Base-by-base conservation (phyloP, 163 green algal species). In the Scenedesmus sp. region DNA sequence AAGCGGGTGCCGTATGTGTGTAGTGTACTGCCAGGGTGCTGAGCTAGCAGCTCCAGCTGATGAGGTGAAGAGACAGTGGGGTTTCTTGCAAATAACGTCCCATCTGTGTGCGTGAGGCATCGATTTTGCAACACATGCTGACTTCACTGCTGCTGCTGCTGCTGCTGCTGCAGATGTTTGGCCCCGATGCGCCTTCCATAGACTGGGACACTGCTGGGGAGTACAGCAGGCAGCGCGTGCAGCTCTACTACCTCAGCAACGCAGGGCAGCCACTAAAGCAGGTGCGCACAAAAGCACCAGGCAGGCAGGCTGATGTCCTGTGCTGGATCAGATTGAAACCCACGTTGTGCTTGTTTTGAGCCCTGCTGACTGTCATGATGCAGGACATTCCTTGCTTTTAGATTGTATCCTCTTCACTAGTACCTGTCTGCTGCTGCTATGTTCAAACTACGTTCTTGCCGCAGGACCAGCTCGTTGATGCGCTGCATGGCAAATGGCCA, bases 191-290 rank as follows among this genome's bases (percentile, higher is more conserved):
- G 15, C 96, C 97, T 0, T 96, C 97, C 1, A 92, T 99, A 56
- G 87, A 94, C 26, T 99, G 97, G 97, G 98, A 99, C 92, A 89
- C 85, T 4, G 84, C 94, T 0, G 79, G 93, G 3, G 90, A 95
- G 52, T 99, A 99, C 92, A 95, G 67, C 3, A 94, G 96, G 9
- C 74, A 81, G 82, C 82, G 77, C 2, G 92, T 99, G 10, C 94
- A 98, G 95, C 62, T 98, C 2, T 99, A 98, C 86, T 99, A 98
- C 94, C 91, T 98, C 15, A 95, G 94, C 2, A 92, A 98, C 88
- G 94, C 95, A 4, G 97, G 95, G 13, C 94, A 91, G 55, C 94
- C 94, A 15, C 92, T 99, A 15, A 79, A 82, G 62, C 91, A 93
- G 76, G 90, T 92, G 26, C 59, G 85, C 13, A 16, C 57, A 7